Conservation (phyloP, 1,284 basidiomycete species). For the Tilletia setariae region DNA sequence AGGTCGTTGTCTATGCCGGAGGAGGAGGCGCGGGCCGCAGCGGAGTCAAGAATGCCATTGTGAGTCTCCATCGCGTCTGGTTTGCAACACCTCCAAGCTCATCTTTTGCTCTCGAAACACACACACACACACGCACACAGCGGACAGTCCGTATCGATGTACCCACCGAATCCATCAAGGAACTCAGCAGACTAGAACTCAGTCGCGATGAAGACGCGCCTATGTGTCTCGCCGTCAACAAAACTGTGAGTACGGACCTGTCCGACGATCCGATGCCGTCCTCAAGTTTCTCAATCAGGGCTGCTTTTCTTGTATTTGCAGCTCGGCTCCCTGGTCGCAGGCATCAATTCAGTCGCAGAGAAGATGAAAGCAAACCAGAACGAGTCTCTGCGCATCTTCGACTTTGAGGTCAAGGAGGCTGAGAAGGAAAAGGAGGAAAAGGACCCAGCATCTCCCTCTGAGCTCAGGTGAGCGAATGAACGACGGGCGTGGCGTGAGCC, state of each 20-base stretch:
- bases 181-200: constrained; percentile 34
- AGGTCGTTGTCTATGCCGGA: constrained; percentile 45
- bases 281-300: too few species aligned
- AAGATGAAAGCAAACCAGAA: constrained; percentile 33
- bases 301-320: background rate
- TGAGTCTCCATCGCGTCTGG: constrained; percentile 20
- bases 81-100: background rate
- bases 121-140: constrained; percentile 9
- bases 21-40: constrained; percentile 48
- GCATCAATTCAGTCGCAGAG: constrained; percentile 40
- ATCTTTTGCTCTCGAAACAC: constrained; percentile 12
- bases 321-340: constrained; percentile 32
- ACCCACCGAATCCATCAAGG: constrained; percentile 13
- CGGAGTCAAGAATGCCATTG: constrained; percentile 47
- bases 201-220: constrained; percentile 49
- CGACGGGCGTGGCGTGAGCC: background rate
- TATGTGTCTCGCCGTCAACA: constrained; percentile 46
- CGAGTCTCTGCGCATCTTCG: constrained; percentile 39
- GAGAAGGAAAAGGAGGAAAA: constrained; percentile 14
- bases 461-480: constrained; percentile 15
- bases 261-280: too few species aligned
- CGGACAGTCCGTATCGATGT: constrained; percentile 16
- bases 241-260: constrained; percentile 2
- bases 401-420: constrained; percentile 22
- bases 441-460: constrained; percentile 4